Base-by-base conservation (phyloP, 2,329 filamentous ascomycete genomes). In the Fusarium nelsonii region DNA sequence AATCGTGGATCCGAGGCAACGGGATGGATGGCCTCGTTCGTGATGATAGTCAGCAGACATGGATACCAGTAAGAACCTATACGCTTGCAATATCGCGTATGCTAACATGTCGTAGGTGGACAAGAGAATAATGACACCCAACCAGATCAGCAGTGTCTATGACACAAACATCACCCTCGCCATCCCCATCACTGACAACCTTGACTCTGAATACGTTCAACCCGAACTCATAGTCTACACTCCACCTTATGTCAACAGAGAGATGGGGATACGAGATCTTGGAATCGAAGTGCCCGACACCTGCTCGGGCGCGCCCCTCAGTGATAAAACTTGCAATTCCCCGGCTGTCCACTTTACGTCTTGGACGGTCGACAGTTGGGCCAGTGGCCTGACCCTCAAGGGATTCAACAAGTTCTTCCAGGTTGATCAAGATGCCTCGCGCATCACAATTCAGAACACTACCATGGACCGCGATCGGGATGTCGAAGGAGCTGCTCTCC, bases 301-400 rank as follows among this genome's bases (percentile, higher is more conserved):
- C 2, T 73, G 70, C 12, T 65, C 72, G 1, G 70, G 70, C 1
- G 26, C 30, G 1, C 1, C 58, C 3, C 26, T 70, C 4, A 32
- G 4, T 1, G 30, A 50, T 0, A 18, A 40, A 1, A 36, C 57
- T 0, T 74, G 71, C 46, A 71, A 71, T 28, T 43, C 28, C 1
- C 58, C 71, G 9, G 72, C 67, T 1, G 10, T 74, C 11, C n/a
- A 32, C n/a, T 70, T 74, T 10, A 37, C 65, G 0, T 30, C 72
- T 0, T 74, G 72, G 72, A 68, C 72, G 1, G 61, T 66, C 1
- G 72, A 74, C 4, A 74, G 72, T 33, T 74, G 62, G 60, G 63
- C 41, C 2, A 60, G 65, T 10, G 57, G 45, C 0, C n/a, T 74
- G 2, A 54, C 14, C 4, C 40, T 74, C 20, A 63, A 50, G 4